Evolutionary conservation across 148 eudicot genomes (phyloP).

Genomic region (Vaccinium macrocarpon): DNA sequence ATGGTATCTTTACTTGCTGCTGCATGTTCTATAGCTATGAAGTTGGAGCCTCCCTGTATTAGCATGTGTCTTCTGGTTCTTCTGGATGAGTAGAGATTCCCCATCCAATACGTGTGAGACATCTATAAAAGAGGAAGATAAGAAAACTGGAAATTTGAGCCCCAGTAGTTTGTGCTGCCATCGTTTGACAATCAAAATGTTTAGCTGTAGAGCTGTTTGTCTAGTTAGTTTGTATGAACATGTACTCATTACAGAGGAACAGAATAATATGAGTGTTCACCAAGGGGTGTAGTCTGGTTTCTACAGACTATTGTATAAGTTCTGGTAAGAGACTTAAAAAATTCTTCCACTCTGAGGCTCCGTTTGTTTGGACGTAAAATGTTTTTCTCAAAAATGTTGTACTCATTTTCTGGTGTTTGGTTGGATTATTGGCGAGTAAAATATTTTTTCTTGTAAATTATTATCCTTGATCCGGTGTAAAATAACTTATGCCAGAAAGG

Average conservation of each 20-base stretch:
- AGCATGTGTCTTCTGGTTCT: not conserved
- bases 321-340: too few relatives aligned
- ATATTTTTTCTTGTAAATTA: too few relatives aligned
- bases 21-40: not conserved
- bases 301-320: too few relatives aligned
- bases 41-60: not conserved
- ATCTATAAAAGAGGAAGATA: not conserved
- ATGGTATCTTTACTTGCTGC: not conserved
- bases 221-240: not conserved
- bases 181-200: not conserved
- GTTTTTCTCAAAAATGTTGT: too few relatives aligned
- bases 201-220: not conserved
- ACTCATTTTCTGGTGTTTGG: too few relatives aligned
- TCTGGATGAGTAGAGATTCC: not conserved
- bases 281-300: not conserved
- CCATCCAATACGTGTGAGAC: not conserved
- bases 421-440: too few relatives aligned
- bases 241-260: not conserved
- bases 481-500: too few relatives aligned
- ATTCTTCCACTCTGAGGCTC: too few relatives aligned
- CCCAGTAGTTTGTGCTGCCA: not conserved
- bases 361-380: too few relatives aligned
- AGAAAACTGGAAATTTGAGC: not conserved
- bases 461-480: too few relatives aligned
- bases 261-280: not conserved